phyloP scores from a whole-genome alignment of 2,329 filamentous ascomycete species.

The Apiospora kogelbergensis region DNA sequence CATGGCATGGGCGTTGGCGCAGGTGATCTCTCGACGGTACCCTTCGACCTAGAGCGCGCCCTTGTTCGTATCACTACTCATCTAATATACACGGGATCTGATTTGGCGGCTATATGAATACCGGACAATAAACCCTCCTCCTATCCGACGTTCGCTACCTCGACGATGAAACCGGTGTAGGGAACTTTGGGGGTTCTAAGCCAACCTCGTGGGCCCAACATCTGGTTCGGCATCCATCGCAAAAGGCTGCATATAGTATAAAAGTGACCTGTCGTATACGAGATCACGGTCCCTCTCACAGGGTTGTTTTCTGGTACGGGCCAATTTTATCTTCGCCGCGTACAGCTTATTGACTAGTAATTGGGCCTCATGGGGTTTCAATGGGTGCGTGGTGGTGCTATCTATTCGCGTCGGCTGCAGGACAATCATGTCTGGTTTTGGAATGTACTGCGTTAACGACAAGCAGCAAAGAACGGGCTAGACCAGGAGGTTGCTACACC shows the following conservation, averaged over 20 bases:
- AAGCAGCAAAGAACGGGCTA: background rate
- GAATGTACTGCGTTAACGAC: background rate
- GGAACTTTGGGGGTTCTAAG: background rate
- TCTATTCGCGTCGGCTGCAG: background rate
- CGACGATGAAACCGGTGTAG: background rate
- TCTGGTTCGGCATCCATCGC: background rate
- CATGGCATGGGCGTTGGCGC: background rate
- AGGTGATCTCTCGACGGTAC: background rate
- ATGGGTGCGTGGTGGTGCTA: background rate
- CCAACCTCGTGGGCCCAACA: background rate
- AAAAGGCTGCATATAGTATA: background rate
- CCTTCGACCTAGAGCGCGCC: background rate
- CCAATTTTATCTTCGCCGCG: background rate
- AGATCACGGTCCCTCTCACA: background rate
- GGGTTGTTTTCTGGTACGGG: background rate
- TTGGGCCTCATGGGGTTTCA: background rate
- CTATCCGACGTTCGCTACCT: background rate
- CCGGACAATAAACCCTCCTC: background rate
- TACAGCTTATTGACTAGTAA: background rate
- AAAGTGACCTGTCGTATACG: background rate
- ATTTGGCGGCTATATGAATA: background rate
- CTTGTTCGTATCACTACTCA: background rate
- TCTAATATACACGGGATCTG: slow-evolving; percentile 3
- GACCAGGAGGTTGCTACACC: background rate
- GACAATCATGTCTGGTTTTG: background rate